Base-by-base conservation (phyloP, 768 basidiomycete genomes). In the Tephrocybe sp. region DNA sequence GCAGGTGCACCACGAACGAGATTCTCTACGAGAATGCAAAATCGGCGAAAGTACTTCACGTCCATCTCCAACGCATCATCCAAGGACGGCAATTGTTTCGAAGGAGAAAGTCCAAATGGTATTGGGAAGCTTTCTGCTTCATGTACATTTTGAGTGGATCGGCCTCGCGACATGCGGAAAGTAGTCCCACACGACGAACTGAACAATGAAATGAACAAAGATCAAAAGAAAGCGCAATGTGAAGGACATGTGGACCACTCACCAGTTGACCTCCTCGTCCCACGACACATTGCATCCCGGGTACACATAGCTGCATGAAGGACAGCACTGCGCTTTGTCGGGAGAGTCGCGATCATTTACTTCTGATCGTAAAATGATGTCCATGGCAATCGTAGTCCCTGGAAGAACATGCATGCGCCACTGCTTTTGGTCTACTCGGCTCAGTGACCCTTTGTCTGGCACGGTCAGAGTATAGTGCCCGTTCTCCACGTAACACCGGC, bases 371-470 rank as follows among this genome's bases (percentile, higher is more conserved):
- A 48, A 30, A 20, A 55, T 23, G n/a, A 55, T 51, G 12, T 55
- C 20, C 54, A 55, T 55, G 21, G 26, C 45, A 12, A 55, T 43
- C 11, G 48, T 48, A 17, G 24, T 41, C 18, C 54, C 54, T 3
- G 54, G 45, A 8, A 14, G 40, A 3, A 55, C 45, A 23, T 41
- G 11, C 1, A 20, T 6, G 18, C 39, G 36, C 54, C 54, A 55
- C 20, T 41, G 7, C 7, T n/a, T 15, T 11, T 12, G 20, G 15
- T 51, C 45, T 2, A 38, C 20, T 17, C 12, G 21, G 15, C 32
- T 10, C 9, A n/a, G 23, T 10, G 11, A n/a, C 11, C n/a, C 17
- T 3, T 34, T 43, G 39, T 51, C 41, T 4, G 24, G 33, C 17
- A 24, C 4, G 5, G 49, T 51, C 2, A 55, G 20, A 7, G 25